phyloP scores from a whole-genome alignment of 495 filamentous ascomycete genomes.

The Penicillium goetzii region DNA sequence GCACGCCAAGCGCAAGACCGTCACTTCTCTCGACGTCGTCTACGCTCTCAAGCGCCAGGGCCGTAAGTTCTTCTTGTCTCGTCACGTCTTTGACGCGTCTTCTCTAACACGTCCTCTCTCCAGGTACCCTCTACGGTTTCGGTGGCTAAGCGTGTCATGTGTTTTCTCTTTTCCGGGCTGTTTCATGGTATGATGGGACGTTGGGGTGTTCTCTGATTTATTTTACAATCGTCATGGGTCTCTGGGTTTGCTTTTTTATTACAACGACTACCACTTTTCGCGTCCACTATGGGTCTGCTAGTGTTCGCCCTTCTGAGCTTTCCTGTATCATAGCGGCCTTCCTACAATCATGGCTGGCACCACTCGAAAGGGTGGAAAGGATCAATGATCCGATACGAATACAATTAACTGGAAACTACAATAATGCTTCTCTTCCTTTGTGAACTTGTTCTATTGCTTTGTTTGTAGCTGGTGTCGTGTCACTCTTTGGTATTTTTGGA shows the following conservation, averaged over 20 bases:
- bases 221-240: conserved; percentile 53
- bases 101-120: not conserved
- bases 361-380: conserved; percentile 41
- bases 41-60: conserved; percentile 97
- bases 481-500: not conserved
- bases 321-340: conserved; percentile 56
- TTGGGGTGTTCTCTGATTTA: conserved; percentile 57
- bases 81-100: conserved; percentile 30
- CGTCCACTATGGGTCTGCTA: conserved; percentile 51
- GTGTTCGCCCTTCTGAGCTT: conserved; percentile 47
- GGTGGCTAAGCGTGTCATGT: conserved; percentile 76
- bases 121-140: conserved; percentile 93
- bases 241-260: conserved; percentile 50
- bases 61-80: conserved; percentile 53
- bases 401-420: conserved; percentile 42
- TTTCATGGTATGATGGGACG: conserved; percentile 55
- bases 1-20: conserved; percentile 98
- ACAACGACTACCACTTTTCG: conserved; percentile 48
- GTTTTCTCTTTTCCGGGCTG: conserved; percentile 45
- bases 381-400: conserved; percentile 49
- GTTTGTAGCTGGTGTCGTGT: not conserved
- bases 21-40: conserved; percentile 96
- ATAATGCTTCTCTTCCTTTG: conserved; percentile 3
- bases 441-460: not conserved
- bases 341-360: conserved; percentile 46